Percentiles rank a stretch among this genome's conserved stretches.
Evolutionary conservation across 306 rosid species (phyloP).

Genomic region (Rosa chinensis): DNA sequence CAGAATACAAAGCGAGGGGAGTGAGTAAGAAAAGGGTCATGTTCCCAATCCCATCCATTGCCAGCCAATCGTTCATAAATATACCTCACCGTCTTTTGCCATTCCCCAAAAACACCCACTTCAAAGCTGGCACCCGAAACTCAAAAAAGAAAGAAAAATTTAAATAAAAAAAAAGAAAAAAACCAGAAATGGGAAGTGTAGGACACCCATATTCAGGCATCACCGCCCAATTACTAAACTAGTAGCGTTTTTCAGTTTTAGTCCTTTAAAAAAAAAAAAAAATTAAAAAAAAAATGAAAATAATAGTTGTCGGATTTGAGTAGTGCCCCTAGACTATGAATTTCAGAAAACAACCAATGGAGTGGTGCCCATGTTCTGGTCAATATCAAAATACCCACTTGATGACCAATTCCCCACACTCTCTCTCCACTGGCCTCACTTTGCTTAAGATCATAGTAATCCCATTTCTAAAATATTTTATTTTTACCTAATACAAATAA

Average conservation of each 20-base stretch:
- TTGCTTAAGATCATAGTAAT: not conserved
- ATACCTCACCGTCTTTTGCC: not conserved
- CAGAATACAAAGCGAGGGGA: not conserved
- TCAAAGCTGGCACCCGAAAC: not conserved
- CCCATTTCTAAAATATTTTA: not conserved
- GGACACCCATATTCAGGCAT: not conserved
- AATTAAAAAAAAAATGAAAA: not conserved
- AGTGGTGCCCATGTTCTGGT: conserved; percentile 16
- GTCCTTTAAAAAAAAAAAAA: not conserved
- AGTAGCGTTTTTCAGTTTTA: not conserved
- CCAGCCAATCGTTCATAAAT: not conserved
- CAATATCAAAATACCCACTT: conserved; percentile 18
- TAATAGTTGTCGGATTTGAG: not conserved
- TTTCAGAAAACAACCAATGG: conserved; percentile 5
- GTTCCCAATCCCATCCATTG: not conserved
- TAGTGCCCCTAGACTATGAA: not conserved
- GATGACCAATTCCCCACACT: not conserved
- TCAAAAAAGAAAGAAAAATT: no score
- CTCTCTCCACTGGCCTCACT: not conserved
- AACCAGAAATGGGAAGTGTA: not conserved
- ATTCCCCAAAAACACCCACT: not conserved
- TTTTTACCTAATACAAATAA: not conserved
- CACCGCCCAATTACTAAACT: conserved; percentile 35
- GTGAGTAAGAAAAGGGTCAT: not conserved
- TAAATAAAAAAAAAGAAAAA: not conserved